phyloP scores from a whole-genome alignment of 257 asterid species.

The Primulina eburnea region DNA sequence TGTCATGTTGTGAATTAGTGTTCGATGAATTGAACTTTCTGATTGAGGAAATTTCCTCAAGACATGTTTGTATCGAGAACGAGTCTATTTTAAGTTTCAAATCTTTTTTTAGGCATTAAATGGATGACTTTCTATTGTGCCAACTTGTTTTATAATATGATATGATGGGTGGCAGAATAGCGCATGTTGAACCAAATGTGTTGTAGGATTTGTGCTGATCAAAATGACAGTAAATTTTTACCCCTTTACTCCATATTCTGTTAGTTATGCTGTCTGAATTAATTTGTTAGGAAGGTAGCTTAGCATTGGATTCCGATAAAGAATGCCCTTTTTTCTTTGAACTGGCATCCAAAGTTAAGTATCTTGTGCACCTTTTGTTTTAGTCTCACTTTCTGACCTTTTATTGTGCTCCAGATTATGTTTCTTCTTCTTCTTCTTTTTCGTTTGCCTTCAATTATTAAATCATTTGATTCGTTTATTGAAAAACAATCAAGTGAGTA shows the following conservation, averaged over 20 bases:
- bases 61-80: constrained; percentile 88
- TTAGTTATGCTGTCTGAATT: constrained; percentile 15
- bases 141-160: too few relatives aligned
- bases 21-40: constrained; percentile 46
- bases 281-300: constrained; percentile 6
- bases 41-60: constrained; percentile 48
- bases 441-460: too few relatives aligned
- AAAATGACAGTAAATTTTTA: constrained; percentile 30
- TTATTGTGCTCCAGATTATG: not conserved
- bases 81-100: constrained; percentile 26
- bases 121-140: not conserved
- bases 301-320: constrained; percentile 30
- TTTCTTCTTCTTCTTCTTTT: too few relatives aligned
- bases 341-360: constrained; percentile 32
- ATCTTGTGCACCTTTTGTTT: constrained; percentile 20
- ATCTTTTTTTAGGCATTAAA: not conserved
- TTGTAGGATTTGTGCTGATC: not conserved
- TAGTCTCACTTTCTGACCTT: not conserved
- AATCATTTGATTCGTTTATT: too few relatives aligned
- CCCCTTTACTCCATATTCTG: constrained; percentile 15
- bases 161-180: not conserved
- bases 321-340: constrained; percentile 16
- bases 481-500: not conserved
- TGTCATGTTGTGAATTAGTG: constrained; percentile 43
- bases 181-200: not conserved